Evolutionary conservation across 495 filamentous ascomycete genomes (phyloP), one percentile per base, ranked within the genome.

Genomic region (Patellaria atrata): DNA sequence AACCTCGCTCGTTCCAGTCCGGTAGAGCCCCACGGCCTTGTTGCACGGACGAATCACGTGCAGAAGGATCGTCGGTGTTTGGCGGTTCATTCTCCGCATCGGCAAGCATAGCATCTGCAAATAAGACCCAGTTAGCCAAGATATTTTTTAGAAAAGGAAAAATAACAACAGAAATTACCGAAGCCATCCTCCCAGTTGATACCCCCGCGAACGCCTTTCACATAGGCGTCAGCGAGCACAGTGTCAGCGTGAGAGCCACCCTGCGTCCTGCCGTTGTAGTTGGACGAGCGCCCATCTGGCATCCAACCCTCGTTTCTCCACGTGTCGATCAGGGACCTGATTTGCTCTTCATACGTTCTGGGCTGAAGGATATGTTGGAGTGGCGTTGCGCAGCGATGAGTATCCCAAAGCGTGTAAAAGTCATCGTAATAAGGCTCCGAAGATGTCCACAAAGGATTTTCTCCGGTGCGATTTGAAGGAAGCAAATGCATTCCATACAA

Each of bases 201-300:
- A n/a, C 52, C 59, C 5, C 64, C 68, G 8, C 68, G 60, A 14
- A 83, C 69, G 1, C 76, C 75, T 38, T 82, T 82, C 22, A 82
- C 69, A 41, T 74, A 82, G 1, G 77, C 76, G 45, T 84, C 79
- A 1, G 77, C 79, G 16, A 84, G 64, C 5, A 84, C 61, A 40
- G 77, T 80, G 51, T 84, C 79, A 1, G 71, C 70, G 41, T 82
- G 81, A 5, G 71, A 79, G 5, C 79, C 79, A 5, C 77, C 82
- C 56, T 84, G 78, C 1, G 64, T 66, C 9, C 68, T 63, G 28
- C 78, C 78, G 40, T 80, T 83, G 55, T 66, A 81, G 51, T 81
- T 78, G 9, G 69, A 75, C 3, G 55, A 56, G 4, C 55, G 46
- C 10, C 46, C 55, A 35, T 58, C 55, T 0, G 53, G 53, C 30